Conservation (phyloP, 2,329 filamentous ascomycete genomes). For the Cercospora zeae-maydis region DNA sequence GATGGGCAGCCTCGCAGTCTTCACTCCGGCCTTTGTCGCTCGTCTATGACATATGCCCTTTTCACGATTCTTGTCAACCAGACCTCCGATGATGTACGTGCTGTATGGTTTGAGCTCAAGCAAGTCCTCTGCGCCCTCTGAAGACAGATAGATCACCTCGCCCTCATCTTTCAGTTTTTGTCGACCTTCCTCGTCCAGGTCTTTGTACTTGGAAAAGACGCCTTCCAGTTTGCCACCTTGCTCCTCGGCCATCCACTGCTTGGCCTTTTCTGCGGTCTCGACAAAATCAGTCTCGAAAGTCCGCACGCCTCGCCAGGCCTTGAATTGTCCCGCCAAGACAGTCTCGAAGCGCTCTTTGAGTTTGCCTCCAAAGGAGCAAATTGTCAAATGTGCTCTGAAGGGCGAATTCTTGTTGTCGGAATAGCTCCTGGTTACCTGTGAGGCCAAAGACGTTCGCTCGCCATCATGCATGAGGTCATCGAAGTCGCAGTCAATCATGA, state of each 20-base stretch:
- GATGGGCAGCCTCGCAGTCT: conserved; percentile 88
- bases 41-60: conserved; percentile 90
- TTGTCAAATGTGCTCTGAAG: conserved; percentile 67
- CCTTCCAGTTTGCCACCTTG: conserved; percentile 37
- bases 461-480: conserved; percentile 84
- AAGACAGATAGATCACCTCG: conserved; percentile 81
- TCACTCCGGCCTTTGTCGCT: conserved; percentile 70
- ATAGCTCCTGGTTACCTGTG: conserved; percentile 83
- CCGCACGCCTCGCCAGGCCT: conserved; percentile 72
- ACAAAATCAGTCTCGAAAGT: conserved; percentile 74
- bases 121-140: conserved; percentile 83
- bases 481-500: conserved; percentile 89
- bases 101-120: conserved; percentile 80
- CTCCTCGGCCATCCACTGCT: conserved; percentile 61
- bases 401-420: conserved; percentile 73
- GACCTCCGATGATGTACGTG: conserved; percentile 86
- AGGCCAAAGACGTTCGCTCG: conserved; percentile 76
- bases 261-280: conserved; percentile 62
- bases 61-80: conserved; percentile 94
- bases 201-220: conserved; percentile 26
- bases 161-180: conserved; percentile 34
- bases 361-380: conserved; percentile 73
- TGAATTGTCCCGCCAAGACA: conserved; percentile 66
- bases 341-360: conserved; percentile 78
- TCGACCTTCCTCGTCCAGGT: conserved; percentile 19